phyloP scores from a whole-genome alignment of 2,329 filamentous ascomycete genomes.

The Teratosphaeriaceae sp. region DNA sequence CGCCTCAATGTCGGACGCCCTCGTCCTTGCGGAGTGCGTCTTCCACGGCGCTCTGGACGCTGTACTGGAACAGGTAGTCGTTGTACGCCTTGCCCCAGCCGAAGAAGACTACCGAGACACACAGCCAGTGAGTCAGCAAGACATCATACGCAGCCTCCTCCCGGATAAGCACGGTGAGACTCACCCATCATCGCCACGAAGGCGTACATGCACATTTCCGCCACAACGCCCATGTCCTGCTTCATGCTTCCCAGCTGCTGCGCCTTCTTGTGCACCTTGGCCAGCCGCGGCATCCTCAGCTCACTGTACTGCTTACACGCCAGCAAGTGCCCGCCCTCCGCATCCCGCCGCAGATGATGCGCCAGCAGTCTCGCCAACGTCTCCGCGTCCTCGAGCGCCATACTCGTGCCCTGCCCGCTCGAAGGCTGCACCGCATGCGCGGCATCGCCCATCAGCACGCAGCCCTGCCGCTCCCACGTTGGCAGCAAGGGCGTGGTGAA shows the following conservation, averaged over 20 bases:
- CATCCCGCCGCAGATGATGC: constrained; percentile 6
- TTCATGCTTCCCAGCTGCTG: constrained; percentile 6
- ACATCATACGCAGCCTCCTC: no score
- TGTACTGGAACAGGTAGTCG: no score
- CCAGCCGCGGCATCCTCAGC: constrained; percentile 8
- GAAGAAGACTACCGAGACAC: no score
- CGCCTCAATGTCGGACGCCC: no score
- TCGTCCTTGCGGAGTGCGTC: no score
- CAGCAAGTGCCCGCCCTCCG: background rate
- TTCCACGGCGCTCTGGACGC: no score
- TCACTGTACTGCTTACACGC: constrained; percentile 8
- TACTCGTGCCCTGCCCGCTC: constrained; percentile 48
- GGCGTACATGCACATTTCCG: no score
- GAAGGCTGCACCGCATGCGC: constrained; percentile 50
- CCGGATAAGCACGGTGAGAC: no score
- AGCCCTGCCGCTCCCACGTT: constrained; percentile 40
- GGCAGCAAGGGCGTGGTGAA: constrained; percentile 44
- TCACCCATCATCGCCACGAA: no score
- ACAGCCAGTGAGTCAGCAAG: no score
- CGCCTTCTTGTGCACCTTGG: constrained; percentile 5
- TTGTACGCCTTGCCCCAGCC: no score
- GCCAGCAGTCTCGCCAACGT: constrained; percentile 36
- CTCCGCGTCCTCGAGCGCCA: constrained; percentile 50
- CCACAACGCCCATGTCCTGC: constrained; percentile 5
- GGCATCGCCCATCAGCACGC: constrained; percentile 51